phyloP scores from a whole-genome alignment of 2,329 filamentous ascomycete species.

The Geosmithia putterillii region DNA sequence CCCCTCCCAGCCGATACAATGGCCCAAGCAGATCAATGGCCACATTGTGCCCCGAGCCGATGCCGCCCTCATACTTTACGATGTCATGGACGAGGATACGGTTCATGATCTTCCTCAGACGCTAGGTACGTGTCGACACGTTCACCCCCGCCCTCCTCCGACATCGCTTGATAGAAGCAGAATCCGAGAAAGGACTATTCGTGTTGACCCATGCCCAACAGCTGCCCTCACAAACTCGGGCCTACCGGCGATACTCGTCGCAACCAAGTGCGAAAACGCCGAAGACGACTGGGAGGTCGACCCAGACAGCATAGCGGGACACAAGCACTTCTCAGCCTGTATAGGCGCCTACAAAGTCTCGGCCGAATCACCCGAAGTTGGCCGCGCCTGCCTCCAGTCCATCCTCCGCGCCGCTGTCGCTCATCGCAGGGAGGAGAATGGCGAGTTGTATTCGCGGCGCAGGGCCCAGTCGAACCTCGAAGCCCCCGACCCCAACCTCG shows the following conservation, averaged over 20 bases:
- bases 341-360: constrained; percentile 66
- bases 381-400: constrained; percentile 62
- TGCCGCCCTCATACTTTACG: constrained; percentile 76
- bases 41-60: constrained; percentile 65
- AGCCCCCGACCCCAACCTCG: constrained; percentile 33
- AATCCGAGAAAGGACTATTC: background rate
- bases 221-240: constrained; percentile 61
- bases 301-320: constrained; percentile 47
- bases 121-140: constrained; percentile 70
- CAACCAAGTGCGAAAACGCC: constrained; percentile 79
- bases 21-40: constrained; percentile 58
- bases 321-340: constrained; percentile 54
- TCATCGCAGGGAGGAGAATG: constrained; percentile 39
- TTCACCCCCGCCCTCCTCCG: too few relatives aligned
- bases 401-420: constrained; percentile 62
- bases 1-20: constrained; percentile 44
- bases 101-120: constrained; percentile 63
- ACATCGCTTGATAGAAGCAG: background rate
- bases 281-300: constrained; percentile 60
- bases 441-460: constrained; percentile 33
- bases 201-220: constrained; percentile 17
- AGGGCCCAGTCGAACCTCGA: constrained; percentile 53
- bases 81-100: constrained; percentile 68
- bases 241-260: constrained; percentile 69
- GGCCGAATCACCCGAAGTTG: constrained; percentile 54